These are phyloP conservation scores for Hemileccinum impolitum DNA, from an alignment of 768 basidiomycete species.

Conservation along the genomic window DNA sequence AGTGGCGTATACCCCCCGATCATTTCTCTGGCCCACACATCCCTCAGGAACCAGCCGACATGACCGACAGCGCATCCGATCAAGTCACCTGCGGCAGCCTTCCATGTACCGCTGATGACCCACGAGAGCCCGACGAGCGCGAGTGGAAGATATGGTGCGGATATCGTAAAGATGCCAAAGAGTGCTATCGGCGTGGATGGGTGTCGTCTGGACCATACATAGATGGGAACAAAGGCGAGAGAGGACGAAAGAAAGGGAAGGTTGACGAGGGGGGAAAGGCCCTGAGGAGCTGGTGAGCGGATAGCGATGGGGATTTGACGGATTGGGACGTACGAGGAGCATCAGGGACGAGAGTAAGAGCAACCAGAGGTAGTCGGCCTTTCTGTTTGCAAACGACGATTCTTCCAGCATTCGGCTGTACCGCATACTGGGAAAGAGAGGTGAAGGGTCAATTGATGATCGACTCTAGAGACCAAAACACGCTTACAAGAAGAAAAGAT, in stretches of 20 bases:
- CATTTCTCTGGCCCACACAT: slow-evolving; percentile 90
- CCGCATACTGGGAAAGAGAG: slow-evolving; percentile 66
- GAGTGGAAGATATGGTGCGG: slow-evolving; percentile 91
- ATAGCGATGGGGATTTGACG: background rate
- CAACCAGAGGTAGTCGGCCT: slow-evolving; percentile 95
- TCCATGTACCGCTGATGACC: slow-evolving; percentile 80
- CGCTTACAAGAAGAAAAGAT: slow-evolving; percentile 96
- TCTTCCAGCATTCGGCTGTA: slow-evolving; percentile 97
- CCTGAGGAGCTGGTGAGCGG: slow-evolving; percentile 37
- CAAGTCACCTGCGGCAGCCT: slow-evolving; percentile 77
- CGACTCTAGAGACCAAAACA: background rate
- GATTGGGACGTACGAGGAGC: slow-evolving; percentile 63
- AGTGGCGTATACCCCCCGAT: slow-evolving; percentile 67
- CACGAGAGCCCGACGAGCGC: slow-evolving; percentile 88
- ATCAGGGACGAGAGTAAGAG: slow-evolving; percentile 79
- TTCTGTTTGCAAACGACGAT: slow-evolving; percentile 86
- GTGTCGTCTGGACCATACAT: slow-evolving; percentile 94
- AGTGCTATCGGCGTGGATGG: slow-evolving; percentile 94
- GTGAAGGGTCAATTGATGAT: background rate
- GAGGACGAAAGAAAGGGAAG: slow-evolving; percentile 92
- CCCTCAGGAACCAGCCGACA: slow-evolving; percentile 78
- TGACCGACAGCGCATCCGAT: slow-evolving; percentile 87
- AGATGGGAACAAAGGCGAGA: slow-evolving; percentile 92
- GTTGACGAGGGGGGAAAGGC: slow-evolving; percentile 82
- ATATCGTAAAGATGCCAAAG: slow-evolving; percentile 92